A percentile compares a stretch with the other conserved stretches of the same genome.
These are phyloP conservation scores for Suhomyces atakaporum DNA, from an alignment of 1,139 yeast genomes.

Conservation along the genomic window DNA sequence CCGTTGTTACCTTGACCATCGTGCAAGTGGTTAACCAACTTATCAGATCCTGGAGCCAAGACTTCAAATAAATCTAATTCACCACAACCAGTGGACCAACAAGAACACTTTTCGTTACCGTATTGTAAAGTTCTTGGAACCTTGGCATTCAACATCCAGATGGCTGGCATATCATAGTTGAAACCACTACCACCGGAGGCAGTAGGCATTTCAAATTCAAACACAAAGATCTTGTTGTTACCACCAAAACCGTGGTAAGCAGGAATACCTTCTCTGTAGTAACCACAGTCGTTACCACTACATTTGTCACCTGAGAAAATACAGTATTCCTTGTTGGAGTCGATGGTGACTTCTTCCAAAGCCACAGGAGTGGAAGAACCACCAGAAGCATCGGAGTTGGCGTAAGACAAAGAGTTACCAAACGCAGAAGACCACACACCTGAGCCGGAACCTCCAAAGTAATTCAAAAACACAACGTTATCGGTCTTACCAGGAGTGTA, in stretches of 20 bases:
- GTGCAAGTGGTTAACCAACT: constrained; percentile 82
- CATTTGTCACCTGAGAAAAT: constrained; percentile 63
- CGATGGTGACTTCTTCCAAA: constrained; percentile 51
- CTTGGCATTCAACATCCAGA: constrained; percentile 75
- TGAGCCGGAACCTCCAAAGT: constrained; percentile 30
- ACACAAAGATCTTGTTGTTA: constrained; percentile 63
- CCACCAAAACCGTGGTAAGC: constrained; percentile 77
- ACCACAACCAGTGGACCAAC: constrained; percentile 81
- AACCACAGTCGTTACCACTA: constrained; percentile 59
- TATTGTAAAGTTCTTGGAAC: constrained; percentile 81
- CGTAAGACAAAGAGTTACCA: constrained; percentile 31
- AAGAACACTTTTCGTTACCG: constrained; percentile 62
- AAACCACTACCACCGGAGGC: constrained; percentile 35
- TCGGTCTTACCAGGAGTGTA: constrained; percentile 27
- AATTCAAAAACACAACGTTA: constrained; percentile 29
- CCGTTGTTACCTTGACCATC: constrained; percentile 75
- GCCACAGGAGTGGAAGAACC: constrained; percentile 47
- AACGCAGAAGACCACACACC: constrained; percentile 29
- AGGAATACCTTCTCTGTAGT: constrained; percentile 68
- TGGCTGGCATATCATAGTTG: constrained; percentile 71
- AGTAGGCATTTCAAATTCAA: constrained; percentile 68
- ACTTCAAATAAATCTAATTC: constrained; percentile 80
- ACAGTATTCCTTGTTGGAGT: constrained; percentile 59
- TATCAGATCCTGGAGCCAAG: constrained; percentile 66
- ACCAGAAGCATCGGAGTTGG: constrained; percentile 43